These are phyloP conservation scores for Priceomyces medius DNA, from an alignment of 805 yeast genomes.

Conservation along the genomic window DNA sequence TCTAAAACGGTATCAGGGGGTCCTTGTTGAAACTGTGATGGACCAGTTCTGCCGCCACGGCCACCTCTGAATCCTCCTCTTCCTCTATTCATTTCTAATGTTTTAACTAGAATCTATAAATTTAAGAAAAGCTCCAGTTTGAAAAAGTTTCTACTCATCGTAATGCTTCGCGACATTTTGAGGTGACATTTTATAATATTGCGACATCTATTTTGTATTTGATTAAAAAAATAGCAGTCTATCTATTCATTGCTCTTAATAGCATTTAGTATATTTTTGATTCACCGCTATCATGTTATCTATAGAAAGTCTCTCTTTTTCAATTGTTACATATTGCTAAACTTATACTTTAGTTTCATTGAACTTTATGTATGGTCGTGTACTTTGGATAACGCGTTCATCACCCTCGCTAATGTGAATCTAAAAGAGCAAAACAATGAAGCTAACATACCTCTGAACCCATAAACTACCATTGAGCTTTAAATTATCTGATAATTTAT, in stretches of 20 bases:
- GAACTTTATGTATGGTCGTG: not conserved
- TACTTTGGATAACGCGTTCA: not conserved
- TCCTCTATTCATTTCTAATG: constrained; percentile 60
- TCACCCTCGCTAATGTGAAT: not conserved
- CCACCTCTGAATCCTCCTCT: constrained; percentile 69
- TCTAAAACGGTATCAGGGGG: constrained; percentile 95
- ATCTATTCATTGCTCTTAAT: too few relatives aligned
- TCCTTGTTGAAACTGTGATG: constrained; percentile 73
- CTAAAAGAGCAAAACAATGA: not conserved
- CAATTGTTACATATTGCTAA: too few relatives aligned
- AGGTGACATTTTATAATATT: constrained; percentile 2
- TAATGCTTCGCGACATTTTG: too few relatives aligned
- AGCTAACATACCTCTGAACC: not conserved
- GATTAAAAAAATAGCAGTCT: too few relatives aligned
- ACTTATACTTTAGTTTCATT: too few relatives aligned
- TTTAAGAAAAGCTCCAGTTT: not conserved
- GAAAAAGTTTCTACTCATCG: constrained; percentile 6
- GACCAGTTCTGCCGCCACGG: constrained; percentile 70
- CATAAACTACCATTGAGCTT: not conserved
- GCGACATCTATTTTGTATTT: constrained; percentile 1
- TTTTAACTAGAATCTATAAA: not conserved
- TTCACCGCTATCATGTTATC: too few relatives aligned
- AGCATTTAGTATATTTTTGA: too few relatives aligned
- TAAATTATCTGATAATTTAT: not conserved
- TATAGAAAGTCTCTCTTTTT: too few relatives aligned